Conservation (phyloP, 2,329 filamentous ascomycete genomes). For the Paecilomyces variotii region DNA sequence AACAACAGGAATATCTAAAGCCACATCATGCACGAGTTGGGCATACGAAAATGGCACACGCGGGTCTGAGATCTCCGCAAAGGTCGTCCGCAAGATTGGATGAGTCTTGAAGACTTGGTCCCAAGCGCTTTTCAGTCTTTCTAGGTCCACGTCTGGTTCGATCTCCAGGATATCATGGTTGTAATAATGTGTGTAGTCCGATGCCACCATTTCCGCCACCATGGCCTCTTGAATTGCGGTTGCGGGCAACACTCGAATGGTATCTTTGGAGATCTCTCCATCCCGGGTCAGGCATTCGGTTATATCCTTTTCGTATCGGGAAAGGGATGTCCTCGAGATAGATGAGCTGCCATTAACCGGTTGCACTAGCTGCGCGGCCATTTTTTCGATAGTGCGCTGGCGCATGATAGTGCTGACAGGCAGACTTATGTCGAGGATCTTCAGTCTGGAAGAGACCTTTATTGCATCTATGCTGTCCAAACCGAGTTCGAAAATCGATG, state of each 20-base stretch:
- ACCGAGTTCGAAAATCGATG: constrained; percentile 71
- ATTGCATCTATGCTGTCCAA: constrained; percentile 90
- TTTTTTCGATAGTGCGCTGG: constrained; percentile 57
- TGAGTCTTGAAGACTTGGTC: constrained; percentile 48
- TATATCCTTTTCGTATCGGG: constrained; percentile 23
- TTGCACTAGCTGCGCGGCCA: constrained; percentile 32
- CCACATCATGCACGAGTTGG: constrained; percentile 41
- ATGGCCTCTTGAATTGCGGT: constrained; percentile 84
- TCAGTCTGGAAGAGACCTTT: constrained; percentile 68
- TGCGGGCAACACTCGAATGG: constrained; percentile 60
- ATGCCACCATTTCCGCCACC: constrained; percentile 71
- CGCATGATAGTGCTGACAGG: constrained; percentile 72
- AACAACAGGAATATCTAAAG: constrained; percentile 27
- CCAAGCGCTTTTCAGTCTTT: constrained; percentile 56
- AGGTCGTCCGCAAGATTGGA: constrained; percentile 68
- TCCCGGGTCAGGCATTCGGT: constrained; percentile 28
- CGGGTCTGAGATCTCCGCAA: constrained; percentile 58
- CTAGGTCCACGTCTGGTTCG: constrained; percentile 44
- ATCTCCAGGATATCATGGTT: constrained; percentile 73
- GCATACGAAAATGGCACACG: constrained; percentile 48
- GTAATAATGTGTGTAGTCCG: constrained; percentile 68
- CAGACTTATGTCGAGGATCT: constrained; percentile 50
- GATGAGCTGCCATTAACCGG: constrained; percentile 17
- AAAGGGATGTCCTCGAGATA: constrained; percentile 9
- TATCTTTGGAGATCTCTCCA: constrained; percentile 28